Percentiles rank a stretch among this genome's conserved stretches.
Conservation (phyloP, 2,329 filamentous ascomycete species). For the Pseudopithomyces maydicus region DNA sequence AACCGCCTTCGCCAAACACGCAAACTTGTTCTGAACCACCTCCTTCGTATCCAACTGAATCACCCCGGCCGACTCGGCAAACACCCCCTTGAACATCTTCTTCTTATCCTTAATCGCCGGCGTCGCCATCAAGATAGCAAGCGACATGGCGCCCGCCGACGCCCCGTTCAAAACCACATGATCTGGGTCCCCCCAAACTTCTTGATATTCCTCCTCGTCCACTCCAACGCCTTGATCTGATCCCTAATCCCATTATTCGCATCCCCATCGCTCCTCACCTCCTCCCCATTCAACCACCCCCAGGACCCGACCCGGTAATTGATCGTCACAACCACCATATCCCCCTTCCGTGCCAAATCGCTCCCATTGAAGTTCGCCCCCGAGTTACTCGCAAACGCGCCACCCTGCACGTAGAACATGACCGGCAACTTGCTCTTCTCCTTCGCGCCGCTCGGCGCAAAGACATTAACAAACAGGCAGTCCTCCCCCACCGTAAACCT, state of each 20-base stretch:
- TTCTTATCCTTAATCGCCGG: constrained; percentile 56
- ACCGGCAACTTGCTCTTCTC: constrained; percentile 64
- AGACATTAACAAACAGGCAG: constrained; percentile 72
- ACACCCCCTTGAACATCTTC: constrained; percentile 58
- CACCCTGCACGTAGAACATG: constrained; percentile 61
- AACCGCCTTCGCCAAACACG: constrained; percentile 56
- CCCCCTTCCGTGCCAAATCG: constrained; percentile 63
- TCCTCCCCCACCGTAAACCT: constrained; percentile 58
- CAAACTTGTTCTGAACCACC: constrained; percentile 58
- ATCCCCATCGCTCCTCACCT: constrained; percentile 50
- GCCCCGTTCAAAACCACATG: constrained; percentile 72
- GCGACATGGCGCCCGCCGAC: constrained; percentile 64
- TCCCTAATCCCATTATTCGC: constrained; percentile 74
- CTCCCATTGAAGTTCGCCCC: constrained; percentile 63
- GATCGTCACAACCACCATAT: constrained; percentile 72
- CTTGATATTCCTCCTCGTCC: constrained; percentile 69
- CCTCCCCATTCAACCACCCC: constrained; percentile 69
- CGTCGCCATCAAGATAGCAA: constrained; percentile 40
- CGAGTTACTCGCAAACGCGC: constrained; percentile 53
- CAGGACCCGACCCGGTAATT: constrained; percentile 79
- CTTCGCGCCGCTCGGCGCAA: constrained; percentile 61
- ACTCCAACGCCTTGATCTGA: constrained; percentile 70
- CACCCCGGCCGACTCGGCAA: constrained; percentile 61
- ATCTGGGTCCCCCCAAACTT: constrained; percentile 70
- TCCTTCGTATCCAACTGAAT: constrained; percentile 53